Conservation (phyloP, 129 eudicot species). For the Mikania micrantha region DNA sequence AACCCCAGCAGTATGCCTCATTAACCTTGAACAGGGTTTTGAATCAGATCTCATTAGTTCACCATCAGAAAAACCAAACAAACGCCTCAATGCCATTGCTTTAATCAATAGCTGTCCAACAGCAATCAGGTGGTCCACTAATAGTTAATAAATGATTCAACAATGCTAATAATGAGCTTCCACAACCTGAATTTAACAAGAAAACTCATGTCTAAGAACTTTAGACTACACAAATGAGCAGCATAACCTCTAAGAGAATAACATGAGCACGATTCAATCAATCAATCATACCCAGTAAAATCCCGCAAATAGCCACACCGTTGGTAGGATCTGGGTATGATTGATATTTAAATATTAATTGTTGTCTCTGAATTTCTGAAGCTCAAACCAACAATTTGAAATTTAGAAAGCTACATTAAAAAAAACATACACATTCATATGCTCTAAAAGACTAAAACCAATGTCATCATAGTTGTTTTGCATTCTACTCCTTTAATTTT, state of each 20-base stretch:
- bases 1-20: slow-evolving; percentile 95
- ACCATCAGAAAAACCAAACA: slow-evolving; percentile 84
- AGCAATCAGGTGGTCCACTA: background rate
- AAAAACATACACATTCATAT: background rate
- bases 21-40: slow-evolving; percentile 85
- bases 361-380: background rate
- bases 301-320: too few relatives aligned
- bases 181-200: slow-evolving; percentile 12
- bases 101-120: background rate
- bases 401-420: background rate
- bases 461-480: background rate
- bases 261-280: too few relatives aligned
- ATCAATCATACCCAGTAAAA: too few relatives aligned
- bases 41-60: slow-evolving; percentile 90
- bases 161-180: background rate
- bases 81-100: slow-evolving; percentile 72
- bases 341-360: background rate
- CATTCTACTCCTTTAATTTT: background rate
- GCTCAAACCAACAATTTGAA: background rate
- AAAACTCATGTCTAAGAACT: background rate
- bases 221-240: background rate
- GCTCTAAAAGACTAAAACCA: background rate
- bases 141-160: slow-evolving; percentile 1
- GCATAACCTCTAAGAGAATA: background rate
- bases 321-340: too few relatives aligned